A percentile compares a stretch with the other conserved stretches of the same genome.
Evolutionary conservation across 2,329 filamentous ascomycete species (phyloP).

Genomic region (Cladosporium sp.): DNA sequence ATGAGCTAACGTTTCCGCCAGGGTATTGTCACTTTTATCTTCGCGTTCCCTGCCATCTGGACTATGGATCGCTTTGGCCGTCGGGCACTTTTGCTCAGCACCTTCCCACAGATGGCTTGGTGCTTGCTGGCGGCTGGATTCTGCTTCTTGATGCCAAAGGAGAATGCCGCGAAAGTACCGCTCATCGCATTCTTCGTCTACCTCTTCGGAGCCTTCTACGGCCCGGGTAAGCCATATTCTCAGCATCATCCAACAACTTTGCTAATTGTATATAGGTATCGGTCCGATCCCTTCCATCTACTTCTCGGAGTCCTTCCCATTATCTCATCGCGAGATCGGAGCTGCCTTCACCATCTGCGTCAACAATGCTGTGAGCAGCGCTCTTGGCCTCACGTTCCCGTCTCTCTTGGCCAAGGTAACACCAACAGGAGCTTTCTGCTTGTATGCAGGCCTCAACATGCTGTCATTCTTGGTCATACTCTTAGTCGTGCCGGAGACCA

Average conservation of each 20-base stretch:
- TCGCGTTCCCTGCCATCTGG: constrained; percentile 56
- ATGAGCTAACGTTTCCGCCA: constrained; percentile 22
- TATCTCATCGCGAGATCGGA: constrained; percentile 65
- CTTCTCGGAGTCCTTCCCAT: constrained; percentile 63
- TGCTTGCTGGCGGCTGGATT: constrained; percentile 44
- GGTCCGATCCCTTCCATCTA: constrained; percentile 35
- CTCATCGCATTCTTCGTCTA: constrained; percentile 35
- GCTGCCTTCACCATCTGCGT: constrained; percentile 38
- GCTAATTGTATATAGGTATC: constrained; percentile 28
- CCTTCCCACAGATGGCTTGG: constrained; percentile 45
- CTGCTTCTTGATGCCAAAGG: constrained; percentile 29
- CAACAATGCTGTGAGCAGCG: constrained; percentile 62
- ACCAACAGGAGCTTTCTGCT: constrained; percentile 47
- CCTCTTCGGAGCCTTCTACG: constrained; percentile 48
- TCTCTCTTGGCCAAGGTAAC: constrained; percentile 44
- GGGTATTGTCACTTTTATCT: constrained; percentile 56
- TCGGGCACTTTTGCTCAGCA: constrained; percentile 38
- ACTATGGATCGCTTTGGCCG: constrained; percentile 42
- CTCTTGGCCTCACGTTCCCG: constrained; percentile 43
- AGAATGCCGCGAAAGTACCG: constrained; percentile 30
- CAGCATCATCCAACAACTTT: constrained; percentile 12
- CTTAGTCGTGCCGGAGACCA: constrained; percentile 42
- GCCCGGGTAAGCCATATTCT: constrained; percentile 29
- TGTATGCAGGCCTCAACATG: constrained; percentile 53
- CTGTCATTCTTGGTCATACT: constrained; percentile 46